Conservation (phyloP, 1,139 yeast genomes). For the Suhomyces bokatorum region DNA sequence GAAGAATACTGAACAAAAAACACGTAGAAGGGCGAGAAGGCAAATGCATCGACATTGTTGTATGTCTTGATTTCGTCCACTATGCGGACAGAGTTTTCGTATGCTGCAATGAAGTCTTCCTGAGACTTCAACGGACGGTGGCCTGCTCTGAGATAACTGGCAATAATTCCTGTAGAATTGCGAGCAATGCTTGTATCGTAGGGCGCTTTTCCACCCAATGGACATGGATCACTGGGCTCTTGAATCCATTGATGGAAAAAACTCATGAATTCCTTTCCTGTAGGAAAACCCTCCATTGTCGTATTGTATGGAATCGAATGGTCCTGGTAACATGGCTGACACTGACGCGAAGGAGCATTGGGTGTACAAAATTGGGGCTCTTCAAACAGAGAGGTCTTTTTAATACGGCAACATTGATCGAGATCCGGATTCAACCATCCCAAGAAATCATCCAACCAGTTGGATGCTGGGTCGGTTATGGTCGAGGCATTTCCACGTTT, state of each 20-base stretch:
- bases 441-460: slow-evolving; percentile 91
- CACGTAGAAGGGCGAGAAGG: slow-evolving; percentile 89
- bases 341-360: slow-evolving; percentile 65
- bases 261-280: slow-evolving; percentile 68
- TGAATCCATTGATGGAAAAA: slow-evolving; percentile 81
- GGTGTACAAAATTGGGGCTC: slow-evolving; percentile 62
- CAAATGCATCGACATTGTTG: slow-evolving; percentile 59
- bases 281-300: slow-evolving; percentile 83
- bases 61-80: slow-evolving; percentile 53
- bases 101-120: slow-evolving; percentile 78
- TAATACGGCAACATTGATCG: slow-evolving; percentile 80
- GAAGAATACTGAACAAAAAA: slow-evolving; percentile 85
- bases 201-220: slow-evolving; percentile 94
- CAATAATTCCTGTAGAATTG: slow-evolving; percentile 39
- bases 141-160: slow-evolving; percentile 77
- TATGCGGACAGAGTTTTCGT: slow-evolving; percentile 70
- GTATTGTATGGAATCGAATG: slow-evolving; percentile 64
- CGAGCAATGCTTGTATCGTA: slow-evolving; percentile 63
- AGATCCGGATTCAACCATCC: slow-evolving; percentile 84
- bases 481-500: slow-evolving; percentile 64
- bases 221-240: slow-evolving; percentile 87
- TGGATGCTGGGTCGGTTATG: slow-evolving; percentile 78
- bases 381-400: slow-evolving; percentile 32
- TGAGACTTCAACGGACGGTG: slow-evolving; percentile 83
- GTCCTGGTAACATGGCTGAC: slow-evolving; percentile 67